Conservation (phyloP, 257 asterid genomes). For the Salvia miltiorrhiza region DNA sequence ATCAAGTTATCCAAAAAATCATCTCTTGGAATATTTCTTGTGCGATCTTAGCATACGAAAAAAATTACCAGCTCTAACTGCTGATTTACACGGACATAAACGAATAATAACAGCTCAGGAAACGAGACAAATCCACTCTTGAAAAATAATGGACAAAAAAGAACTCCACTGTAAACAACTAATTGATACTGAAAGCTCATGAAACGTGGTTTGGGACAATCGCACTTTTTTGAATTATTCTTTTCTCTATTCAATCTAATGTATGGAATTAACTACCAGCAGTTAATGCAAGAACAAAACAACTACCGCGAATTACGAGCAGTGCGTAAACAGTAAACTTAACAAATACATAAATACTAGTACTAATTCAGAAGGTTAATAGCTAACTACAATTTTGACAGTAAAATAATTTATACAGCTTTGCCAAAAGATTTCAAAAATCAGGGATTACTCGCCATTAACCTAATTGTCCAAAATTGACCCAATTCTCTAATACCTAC, state of each 20-base stretch:
- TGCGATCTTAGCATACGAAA: not conserved
- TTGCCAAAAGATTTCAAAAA: not conserved
- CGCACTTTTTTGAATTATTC: not conserved
- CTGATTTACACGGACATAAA: not conserved
- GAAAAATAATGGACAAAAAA: not conserved
- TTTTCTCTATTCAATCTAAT: not conserved
- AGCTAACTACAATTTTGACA: not conserved
- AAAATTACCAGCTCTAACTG: not conserved
- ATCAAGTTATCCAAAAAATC: not conserved
- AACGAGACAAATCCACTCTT: not conserved
- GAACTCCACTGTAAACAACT: not conserved
- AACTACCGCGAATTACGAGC: not conserved
- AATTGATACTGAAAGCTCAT: constrained; percentile 3
- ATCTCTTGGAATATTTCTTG: not conserved
- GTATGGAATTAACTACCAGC: not conserved
- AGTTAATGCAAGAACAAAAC: not conserved
- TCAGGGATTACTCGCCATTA: not conserved
- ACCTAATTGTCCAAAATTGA: constrained; percentile 17
- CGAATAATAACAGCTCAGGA: no score
- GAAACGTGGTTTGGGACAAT: not conserved
- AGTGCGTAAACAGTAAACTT: not conserved
- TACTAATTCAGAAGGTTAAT: constrained; percentile 1
- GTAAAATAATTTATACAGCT: not conserved
- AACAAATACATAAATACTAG: not conserved
- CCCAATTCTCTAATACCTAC: constrained; percentile 7